Percentiles rank a stretch among this genome's conserved stretches.
Evolutionary conservation across 2,329 filamentous ascomycete species (phyloP).

Genomic region (Gaeumannomyces tritici): DNA sequence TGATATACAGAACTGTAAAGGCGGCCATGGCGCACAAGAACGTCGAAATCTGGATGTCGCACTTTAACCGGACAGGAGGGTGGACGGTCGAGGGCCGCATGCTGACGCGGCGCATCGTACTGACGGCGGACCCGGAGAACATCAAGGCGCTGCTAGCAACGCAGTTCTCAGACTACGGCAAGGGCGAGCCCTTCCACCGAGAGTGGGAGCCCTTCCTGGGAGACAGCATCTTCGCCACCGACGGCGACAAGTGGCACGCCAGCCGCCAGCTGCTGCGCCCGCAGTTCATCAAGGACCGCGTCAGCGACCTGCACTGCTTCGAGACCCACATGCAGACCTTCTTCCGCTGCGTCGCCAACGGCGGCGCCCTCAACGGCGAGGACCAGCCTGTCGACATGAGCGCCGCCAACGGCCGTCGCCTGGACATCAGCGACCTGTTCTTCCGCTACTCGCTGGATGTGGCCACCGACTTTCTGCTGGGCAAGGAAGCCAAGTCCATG

Average conservation of each 20-base stretch:
- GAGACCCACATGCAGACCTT: conserved; percentile 69
- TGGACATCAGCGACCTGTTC: conserved; percentile 69
- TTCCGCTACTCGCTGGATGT: conserved; percentile 81
- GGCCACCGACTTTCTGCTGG: conserved; percentile 78
- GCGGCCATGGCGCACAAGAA: conserved; percentile 44
- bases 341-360: conserved; percentile 56
- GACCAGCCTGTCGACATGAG: conserved; percentile 54
- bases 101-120: conserved; percentile 49
- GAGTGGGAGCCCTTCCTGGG: conserved; percentile 72
- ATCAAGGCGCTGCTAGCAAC: conserved; percentile 85
- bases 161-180: conserved; percentile 79
- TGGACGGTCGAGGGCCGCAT: conserved; percentile 53
- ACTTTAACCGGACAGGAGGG: conserved; percentile 32
- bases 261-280: conserved; percentile 76
- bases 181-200: conserved; percentile 63
- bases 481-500: conserved; percentile 59
- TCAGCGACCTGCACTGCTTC: conserved; percentile 73
- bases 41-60: conserved; percentile 49
- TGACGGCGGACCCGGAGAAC: conserved; percentile 80
- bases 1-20: conserved; percentile 47
- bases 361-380: conserved; percentile 46
- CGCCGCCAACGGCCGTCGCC: conserved; percentile 48
- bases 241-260: conserved; percentile 68
- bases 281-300: conserved; percentile 76
- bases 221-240: conserved; percentile 70